Base-by-base conservation (phyloP, 2,329 filamentous ascomycete genomes). In the Allantophomopsis lycopodina region DNA sequence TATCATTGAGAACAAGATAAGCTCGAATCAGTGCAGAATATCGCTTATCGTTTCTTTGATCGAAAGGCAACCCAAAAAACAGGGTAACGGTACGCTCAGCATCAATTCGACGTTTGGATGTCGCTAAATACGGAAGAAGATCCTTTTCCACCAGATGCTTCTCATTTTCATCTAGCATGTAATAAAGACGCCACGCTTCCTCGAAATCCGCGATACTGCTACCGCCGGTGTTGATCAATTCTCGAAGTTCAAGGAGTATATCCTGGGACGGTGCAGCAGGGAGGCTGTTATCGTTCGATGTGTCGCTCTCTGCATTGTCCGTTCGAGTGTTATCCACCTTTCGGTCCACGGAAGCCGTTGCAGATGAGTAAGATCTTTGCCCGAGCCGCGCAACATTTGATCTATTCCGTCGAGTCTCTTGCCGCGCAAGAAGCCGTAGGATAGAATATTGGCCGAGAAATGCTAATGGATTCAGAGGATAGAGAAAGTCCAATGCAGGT, bases 11-110 rank as follows among this genome's bases (percentile, higher is more conserved):
- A n/a, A 47, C 51, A 18, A 71, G 45, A 42, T 65, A 60, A 16
- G 69, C 61, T 34, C 56, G 55, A 16, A 67, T 59, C 18, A 63
- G 58, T 32, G 57, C 50, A 38, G 58, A 50, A 49, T 71, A 75
- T 39, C 67, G 61, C 4, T 56, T 53, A 7, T 55, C 47, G 2
- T 55, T 58, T 18, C 66, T 62, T 31, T 58, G 40, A 7, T 56
- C 40, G 21, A 35, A 18, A n/a, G 38, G 38, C 11, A 52, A 32
- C 8, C 31, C 31, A 20, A 63, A 50, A 47, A 74, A 74, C 7
- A 74, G 43, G n/a, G 56, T 44, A 37, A 63, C 55, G 14, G 60
- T 55, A 36, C 65, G 61, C 41, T 59, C 57, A 12, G 60, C 54
- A 48, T 71, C 60, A 17, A 58, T 37, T 2, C 50, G 30, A 11